Evolutionary conservation across 331 rosid genomes (phyloP), one percentile per base, ranked within the genome.

Genomic region (Prunus yedoensis): DNA sequence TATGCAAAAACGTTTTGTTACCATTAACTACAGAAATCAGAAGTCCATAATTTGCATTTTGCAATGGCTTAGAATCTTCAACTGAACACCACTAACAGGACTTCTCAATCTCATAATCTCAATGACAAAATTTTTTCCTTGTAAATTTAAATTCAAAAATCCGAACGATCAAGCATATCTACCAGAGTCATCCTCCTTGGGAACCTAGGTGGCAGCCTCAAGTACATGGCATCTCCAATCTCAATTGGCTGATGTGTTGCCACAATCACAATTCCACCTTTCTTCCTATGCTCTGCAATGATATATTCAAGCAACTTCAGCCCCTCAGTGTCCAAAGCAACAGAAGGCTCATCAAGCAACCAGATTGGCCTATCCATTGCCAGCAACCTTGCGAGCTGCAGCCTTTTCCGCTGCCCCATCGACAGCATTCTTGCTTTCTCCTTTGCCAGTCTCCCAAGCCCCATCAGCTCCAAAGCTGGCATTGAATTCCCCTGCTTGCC

Each of bases 301-400:
- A 90, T 81, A 70, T 80, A 86, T 84, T 93, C 94, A 17, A 93
- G 89, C 77, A 93, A 78, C 89, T 74, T 86, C 57, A 91, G 94
- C 35, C 98, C 98, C 7, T 93, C 98, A 50, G 84, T 85, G 66
- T 93, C 98, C 59, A 93, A 83, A 11, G 96, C 98, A 76, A 93
- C 95, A 3, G 96, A 93, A 73, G 96, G 96, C 87, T 93, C 93
- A 30, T 93, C 96, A 1, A 90, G 89, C 85, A 93, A 74, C 97
- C 96, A 93, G 50, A 93, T 93, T 30, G 94, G 98, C 46, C 96
- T 86, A 61, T 93, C 93, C 0, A 93, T 77, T 13, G 98, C 98
- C 41, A 93, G 84, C 85, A 90, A 70, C 60, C 98, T 89, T 9
- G 98, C 98, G 35, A 90, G 88, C 80, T 93, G 98, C 78, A 93